A percentile compares a stretch with the other conserved stretches of the same genome.
Conservation (phyloP, 371 early-diverging fungal species). For the Massospora cicadina region DNA sequence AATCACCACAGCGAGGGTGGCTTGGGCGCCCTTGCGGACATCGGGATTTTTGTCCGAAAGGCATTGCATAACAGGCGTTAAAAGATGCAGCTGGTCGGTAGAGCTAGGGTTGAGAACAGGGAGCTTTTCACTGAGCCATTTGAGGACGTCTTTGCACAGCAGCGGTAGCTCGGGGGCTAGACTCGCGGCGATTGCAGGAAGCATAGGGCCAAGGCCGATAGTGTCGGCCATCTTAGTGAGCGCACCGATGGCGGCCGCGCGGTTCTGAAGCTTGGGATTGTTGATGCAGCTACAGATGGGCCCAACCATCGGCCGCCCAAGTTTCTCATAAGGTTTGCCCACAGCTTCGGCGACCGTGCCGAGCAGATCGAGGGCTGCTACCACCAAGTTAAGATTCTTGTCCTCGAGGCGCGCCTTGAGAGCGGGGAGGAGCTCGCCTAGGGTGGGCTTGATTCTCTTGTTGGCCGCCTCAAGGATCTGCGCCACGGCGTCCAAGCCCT, state of each 20-base stretch:
- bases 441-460: constrained; percentile 62
- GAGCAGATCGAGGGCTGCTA: constrained; percentile 49
- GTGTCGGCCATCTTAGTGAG: constrained; percentile 48
- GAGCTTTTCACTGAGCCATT: constrained; percentile 45
- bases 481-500: constrained; percentile 66
- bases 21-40: constrained; percentile 70
- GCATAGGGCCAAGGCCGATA: constrained; percentile 43
- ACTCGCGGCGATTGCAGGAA: constrained; percentile 37
- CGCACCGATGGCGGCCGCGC: constrained; percentile 48
- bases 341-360: constrained; percentile 54
- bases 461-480: constrained; percentile 51
- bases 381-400: constrained; percentile 73
- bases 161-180: constrained; percentile 55
- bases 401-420: constrained; percentile 70
- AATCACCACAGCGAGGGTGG: constrained; percentile 38
- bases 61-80: constrained; percentile 52
- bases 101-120: constrained; percentile 16
- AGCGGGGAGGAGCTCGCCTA: constrained; percentile 59
- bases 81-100: constrained; percentile 40
- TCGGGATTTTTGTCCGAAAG: constrained; percentile 75
- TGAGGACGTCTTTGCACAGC: constrained; percentile 69
- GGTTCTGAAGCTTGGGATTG: constrained; percentile 77
- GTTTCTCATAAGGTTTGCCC: constrained; percentile 67
- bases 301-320: constrained; percentile 13
- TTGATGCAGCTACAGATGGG: constrained; percentile 49